Evolutionary conservation across 1,139 yeast genomes (phyloP), one percentile per base, ranked within the genome.

Genomic region (Blastobotrys illinoisensis): DNA sequence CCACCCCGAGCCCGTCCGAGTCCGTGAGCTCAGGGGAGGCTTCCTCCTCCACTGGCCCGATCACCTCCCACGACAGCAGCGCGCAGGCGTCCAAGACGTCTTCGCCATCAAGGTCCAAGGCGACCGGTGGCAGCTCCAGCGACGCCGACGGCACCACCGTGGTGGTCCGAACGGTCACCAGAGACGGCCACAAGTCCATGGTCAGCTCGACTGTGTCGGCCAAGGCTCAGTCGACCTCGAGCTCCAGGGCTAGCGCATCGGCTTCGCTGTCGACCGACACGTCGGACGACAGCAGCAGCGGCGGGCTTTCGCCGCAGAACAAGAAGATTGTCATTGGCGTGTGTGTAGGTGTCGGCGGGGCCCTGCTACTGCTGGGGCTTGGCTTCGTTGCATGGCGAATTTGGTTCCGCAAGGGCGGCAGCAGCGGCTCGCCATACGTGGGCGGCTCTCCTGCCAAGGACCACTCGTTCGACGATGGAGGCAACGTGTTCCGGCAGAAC

Each of bases 401-500:
- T 45, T 61, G 66, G 61, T 59, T 63, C 50, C 59, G 58, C 50
- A 59, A 58, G 56, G 54, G 52, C 4, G 47, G 50, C 32, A 43
- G 48, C 54, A 18, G 45, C 48, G 14, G 50, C 50, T 16, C 46
- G 24, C 44, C 54, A 28, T 16, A 45, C 19, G 44, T 44, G 21
- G 46, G 55, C 43, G 46, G 52, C 19, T 36, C 51, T 46, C 51
- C 60, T 1, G 52, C 54, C 44, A 55, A 54, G 50, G 49, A 53
- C 18, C 43, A 51, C 24, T 59, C 63, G 20, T 58, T 62, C 40
- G 64, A 63, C 40, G 71, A 67, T 18, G 62, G 67, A 19, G 62
- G 60, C 19, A 71, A 71, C 51, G 72, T 71, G 50, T 71, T 71
- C 66, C 57, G 72, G 49, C 72, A 71, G 24, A 71, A 69, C 55